phyloP scores from a whole-genome alignment of 108 stramenopile genomes.

The Fistulifera pelliculosa region DNA sequence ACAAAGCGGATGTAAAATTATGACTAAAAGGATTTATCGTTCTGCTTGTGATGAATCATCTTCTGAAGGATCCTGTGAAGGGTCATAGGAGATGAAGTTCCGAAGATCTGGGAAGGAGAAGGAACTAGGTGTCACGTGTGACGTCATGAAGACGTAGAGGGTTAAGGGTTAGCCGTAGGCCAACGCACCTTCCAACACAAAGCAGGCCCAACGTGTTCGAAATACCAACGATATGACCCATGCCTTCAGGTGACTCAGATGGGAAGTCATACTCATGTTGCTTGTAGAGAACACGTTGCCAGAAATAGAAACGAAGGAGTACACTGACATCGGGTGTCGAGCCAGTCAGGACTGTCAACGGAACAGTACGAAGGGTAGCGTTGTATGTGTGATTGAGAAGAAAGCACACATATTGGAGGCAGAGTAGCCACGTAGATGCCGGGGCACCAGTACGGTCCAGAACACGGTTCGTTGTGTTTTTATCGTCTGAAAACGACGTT shows the following conservation, averaged over 20 bases:
- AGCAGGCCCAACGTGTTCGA: constrained; percentile 21
- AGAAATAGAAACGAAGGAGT: constrained; percentile 9
- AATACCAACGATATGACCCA: constrained; percentile 15
- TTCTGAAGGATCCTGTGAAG: no score
- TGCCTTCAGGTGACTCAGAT: constrained; percentile 7
- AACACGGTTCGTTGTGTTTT: constrained; percentile 8
- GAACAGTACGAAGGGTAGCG: constrained; percentile 5
- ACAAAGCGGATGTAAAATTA: no score
- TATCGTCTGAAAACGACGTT: constrained; percentile 12
- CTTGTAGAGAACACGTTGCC: constrained; percentile 13
- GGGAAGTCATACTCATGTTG: background rate
- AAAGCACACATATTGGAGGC: constrained; percentile 1
- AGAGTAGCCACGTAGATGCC: constrained; percentile 12
- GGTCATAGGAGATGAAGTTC: no score
- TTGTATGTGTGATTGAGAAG: constrained; percentile 17
- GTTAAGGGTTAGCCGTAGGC: no score
- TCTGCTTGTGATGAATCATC: no score
- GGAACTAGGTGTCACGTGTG: no score
- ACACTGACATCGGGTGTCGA: constrained; percentile 17
- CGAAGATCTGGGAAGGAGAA: no score
- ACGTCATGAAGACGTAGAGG: no score
- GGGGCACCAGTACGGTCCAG: constrained; percentile 20
- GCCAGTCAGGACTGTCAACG: constrained; percentile 5
- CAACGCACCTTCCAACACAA: constrained; percentile 18
- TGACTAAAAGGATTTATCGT: no score